Conservation (phyloP, 345 rosid genomes). For the Linum trigynum region DNA sequence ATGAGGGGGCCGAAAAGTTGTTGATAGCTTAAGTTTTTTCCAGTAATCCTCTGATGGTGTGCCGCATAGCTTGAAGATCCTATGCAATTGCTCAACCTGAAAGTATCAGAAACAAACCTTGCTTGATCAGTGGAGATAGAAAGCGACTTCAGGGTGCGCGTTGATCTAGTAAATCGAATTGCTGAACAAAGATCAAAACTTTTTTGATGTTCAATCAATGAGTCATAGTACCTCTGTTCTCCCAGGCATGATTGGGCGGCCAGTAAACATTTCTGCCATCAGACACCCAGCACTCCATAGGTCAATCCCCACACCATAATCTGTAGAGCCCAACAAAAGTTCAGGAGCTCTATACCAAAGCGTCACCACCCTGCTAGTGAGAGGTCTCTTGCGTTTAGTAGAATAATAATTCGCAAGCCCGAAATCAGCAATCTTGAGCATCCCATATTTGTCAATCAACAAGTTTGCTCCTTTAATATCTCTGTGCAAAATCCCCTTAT, state of each 20-base stretch:
- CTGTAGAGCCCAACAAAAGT: conserved; percentile 45
- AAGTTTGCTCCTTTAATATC: conserved; percentile 61
- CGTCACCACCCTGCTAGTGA: conserved; percentile 52
- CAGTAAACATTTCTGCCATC: conserved; percentile 53
- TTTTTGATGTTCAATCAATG: not conserved
- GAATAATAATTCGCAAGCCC: conserved; percentile 47
- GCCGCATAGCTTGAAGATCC: conserved; percentile 75
- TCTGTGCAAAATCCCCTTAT: conserved; percentile 48
- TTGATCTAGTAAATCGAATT: not conserved
- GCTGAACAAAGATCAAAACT: not conserved
- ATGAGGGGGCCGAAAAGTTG: conserved; percentile 44
- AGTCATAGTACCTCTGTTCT: conserved; percentile 40
- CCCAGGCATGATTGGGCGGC: conserved; percentile 49
- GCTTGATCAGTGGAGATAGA: conserved; percentile 1
- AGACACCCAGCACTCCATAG: conserved; percentile 69
- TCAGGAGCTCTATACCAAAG: conserved; percentile 68
- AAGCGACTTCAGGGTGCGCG: not conserved
- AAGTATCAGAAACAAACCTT: not conserved
- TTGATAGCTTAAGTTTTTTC: conserved; percentile 57
- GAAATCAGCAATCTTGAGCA: conserved; percentile 53
- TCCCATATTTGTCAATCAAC: conserved; percentile 43
- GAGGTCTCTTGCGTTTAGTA: conserved; percentile 30
- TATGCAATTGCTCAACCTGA: conserved; percentile 85
- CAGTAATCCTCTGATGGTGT: conserved; percentile 85
- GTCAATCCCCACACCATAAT: conserved; percentile 53